These are phyloP conservation scores for Scutellospora calospora DNA, from an alignment of 371 early-diverging fungal species.

Conservation along the genomic window DNA sequence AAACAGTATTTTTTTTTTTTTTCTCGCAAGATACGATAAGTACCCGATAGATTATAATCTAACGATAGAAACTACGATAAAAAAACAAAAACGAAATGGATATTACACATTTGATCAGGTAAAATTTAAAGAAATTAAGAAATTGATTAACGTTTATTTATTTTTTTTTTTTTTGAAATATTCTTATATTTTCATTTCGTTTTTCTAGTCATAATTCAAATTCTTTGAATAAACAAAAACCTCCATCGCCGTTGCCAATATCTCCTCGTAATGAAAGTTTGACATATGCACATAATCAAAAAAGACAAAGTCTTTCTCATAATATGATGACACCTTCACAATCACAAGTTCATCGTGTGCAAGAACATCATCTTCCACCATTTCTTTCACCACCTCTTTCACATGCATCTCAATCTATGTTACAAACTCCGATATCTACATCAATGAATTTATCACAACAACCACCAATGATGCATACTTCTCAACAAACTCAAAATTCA, in stretches of 20 bases:
- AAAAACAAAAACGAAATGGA: neutral
- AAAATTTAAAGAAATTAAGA: no score
- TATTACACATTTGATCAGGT: constrained; percentile 11
- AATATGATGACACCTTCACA: neutral
- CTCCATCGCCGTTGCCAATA: neutral
- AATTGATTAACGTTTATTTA: neutral
- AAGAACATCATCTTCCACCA: neutral
- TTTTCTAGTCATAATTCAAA: neutral
- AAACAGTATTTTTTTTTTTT: no score
- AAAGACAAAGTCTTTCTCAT: neutral
- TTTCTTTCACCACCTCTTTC: neutral
- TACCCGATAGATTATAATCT: no score
- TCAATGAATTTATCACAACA: neutral
- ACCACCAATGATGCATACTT: neutral
- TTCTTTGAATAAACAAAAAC: neutral
- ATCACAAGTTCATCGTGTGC: neutral
- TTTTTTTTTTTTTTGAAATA: neutral
- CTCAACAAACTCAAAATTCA: neutral
- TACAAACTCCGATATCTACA: neutral
- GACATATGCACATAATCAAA: neutral
- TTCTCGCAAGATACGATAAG: no score
- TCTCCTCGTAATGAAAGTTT: neutral
- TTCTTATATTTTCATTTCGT: neutral
- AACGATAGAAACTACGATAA: no score
- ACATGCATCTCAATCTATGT: neutral